Evolutionary conservation across 192 early-diverging fungal species (phyloP), one percentile per base, ranked within the genome.

Genomic region (Coemansia sp.): DNA sequence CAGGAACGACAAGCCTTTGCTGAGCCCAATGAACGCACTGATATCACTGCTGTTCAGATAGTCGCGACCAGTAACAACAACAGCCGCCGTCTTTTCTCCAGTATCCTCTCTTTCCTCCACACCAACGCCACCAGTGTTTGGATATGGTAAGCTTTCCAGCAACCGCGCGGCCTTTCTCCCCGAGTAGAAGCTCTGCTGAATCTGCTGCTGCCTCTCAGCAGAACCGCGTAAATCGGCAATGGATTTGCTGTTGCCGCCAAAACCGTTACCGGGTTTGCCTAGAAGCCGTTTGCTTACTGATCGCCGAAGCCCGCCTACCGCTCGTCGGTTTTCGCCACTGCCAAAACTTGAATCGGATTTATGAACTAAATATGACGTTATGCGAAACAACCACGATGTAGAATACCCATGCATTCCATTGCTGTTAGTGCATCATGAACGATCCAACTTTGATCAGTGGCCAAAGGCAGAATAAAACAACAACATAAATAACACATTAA

Each of bases 241-340:
- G 4, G 70, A 69, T 41, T 65, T 65, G 65, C 61, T 63, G 52
- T 42, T 22, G 13, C 68, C 21, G 39, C 8, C 36, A 49, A 18
- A 18, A 8, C 49, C 40, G 41, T 39, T 67, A 39, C 21, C 40
- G 43, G 49, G 19, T 51, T 61, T 69, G 41, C 47, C 63, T 6
- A 69, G 41, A 32, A 72, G 55, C 21, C 67, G 66, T 42, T 63
- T 61, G 56, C 71, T 78, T 10, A 69, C 71, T 61, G 76, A 73
- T 69, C 76, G 70, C 56, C 76, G 49, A 9, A 78, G 61, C 36
- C 76, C 76, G 4, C 57, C 57, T n/a, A 41, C 37, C 18, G 56
- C 57, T 40, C 63, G 51, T 3, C 63, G 45, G 48, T 37, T 55
- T 32, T 51, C 57, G 47, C 65, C 68, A 49, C 70, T 69, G 43